These are phyloP conservation scores for Wallacemonas sp. DNA, from an alignment of 208 protist genomes.

Conservation along the genomic window DNA sequence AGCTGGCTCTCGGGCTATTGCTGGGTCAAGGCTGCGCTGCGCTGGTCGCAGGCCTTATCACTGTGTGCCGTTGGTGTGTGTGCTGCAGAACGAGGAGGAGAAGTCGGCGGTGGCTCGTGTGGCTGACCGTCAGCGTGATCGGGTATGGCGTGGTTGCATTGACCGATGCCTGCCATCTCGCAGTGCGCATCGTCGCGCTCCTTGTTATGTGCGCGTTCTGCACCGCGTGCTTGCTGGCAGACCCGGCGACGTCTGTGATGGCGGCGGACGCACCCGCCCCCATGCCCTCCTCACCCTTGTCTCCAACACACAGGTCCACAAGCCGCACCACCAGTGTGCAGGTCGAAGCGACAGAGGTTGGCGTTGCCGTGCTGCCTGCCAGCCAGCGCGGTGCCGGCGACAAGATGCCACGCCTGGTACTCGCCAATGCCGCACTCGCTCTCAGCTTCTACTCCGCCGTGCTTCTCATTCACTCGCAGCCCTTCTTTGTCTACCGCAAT, in stretches of 20 bases:
- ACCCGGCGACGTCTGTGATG: too few relatives aligned
- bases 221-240: slow-evolving; percentile 1
- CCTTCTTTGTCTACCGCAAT: slow-evolving; percentile 48
- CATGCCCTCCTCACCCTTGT: too few relatives aligned
- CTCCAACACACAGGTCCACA: too few relatives aligned
- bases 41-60: not conserved
- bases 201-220: slow-evolving; percentile 18
- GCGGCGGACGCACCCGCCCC: too few relatives aligned
- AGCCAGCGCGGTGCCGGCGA: not conserved
- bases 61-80: too few relatives aligned
- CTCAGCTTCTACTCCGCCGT: slow-evolving; percentile 29
- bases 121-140: not conserved
- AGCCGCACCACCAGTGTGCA: too few relatives aligned
- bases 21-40: not conserved
- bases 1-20: not conserved
- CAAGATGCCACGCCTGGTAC: too few relatives aligned
- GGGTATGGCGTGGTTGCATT: not conserved
- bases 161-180: not conserved
- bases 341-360: not conserved
- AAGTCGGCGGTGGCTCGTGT: too few relatives aligned
- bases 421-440: slow-evolving; percentile 4
- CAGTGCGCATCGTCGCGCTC: slow-evolving; percentile 15
- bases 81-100: too few relatives aligned
- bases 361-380: not conserved
- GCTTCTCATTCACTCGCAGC: slow-evolving; percentile 30